These are phyloP conservation scores for Curvularia lunata DNA, from an alignment of 2,329 filamentous ascomycete genomes.

Conservation along the genomic window DNA sequence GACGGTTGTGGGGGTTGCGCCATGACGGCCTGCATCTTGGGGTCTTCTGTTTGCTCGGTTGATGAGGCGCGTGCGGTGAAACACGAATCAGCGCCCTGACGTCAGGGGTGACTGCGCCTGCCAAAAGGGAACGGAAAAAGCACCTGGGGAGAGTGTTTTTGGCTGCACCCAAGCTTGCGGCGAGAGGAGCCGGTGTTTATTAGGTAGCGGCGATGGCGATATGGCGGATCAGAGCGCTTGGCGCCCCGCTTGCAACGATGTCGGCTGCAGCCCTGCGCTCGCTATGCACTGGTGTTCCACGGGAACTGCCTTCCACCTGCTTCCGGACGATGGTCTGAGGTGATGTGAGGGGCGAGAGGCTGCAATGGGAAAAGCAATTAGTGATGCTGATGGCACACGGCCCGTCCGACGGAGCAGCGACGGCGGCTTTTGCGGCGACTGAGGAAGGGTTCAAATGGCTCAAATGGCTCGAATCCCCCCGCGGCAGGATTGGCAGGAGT, in stretches of 20 bases:
- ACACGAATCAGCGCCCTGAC: slow-evolving; percentile 37
- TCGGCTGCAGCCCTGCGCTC: slow-evolving; percentile 26
- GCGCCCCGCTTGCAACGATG: slow-evolving; percentile 32
- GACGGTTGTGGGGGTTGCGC: slow-evolving; percentile 32
- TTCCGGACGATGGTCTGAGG: slow-evolving; percentile 39
- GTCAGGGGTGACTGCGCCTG: slow-evolving; percentile 27
- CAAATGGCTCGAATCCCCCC: slow-evolving; percentile 1
- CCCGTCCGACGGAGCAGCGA: slow-evolving; percentile 20
- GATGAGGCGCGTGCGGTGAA: slow-evolving; percentile 28
- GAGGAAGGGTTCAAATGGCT: neutral
- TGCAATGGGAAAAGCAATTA: slow-evolving; percentile 12
- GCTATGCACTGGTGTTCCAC: slow-evolving; percentile 28
- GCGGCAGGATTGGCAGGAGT: neutral
- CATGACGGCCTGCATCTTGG: slow-evolving; percentile 41
- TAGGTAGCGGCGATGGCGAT: slow-evolving; percentile 25
- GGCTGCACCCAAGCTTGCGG: slow-evolving; percentile 6
- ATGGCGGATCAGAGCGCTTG: slow-evolving; percentile 23
- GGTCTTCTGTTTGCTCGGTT: slow-evolving; percentile 25
- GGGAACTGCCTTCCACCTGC: slow-evolving; percentile 10
- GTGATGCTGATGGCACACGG: slow-evolving; percentile 24
- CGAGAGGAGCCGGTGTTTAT: slow-evolving; percentile 24
- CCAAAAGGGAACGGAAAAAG: slow-evolving; percentile 22
- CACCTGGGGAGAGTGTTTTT: slow-evolving; percentile 13
- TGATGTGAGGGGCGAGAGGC: neutral
- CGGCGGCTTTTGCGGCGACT: neutral